phyloP scores from a whole-genome alignment of 2,329 filamentous ascomycete genomes.

The Hypoxylon sp. region DNA sequence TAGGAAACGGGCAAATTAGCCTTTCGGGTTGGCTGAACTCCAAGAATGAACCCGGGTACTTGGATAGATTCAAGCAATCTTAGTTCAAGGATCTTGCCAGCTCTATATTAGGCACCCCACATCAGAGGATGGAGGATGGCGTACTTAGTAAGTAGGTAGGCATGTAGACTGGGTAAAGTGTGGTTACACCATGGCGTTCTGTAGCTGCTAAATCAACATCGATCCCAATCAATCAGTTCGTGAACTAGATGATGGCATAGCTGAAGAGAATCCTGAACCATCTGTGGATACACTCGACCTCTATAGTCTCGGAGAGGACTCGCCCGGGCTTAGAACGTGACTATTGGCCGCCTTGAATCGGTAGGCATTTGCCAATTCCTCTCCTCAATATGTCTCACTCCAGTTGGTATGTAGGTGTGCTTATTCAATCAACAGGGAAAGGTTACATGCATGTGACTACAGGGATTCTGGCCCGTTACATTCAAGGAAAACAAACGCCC shows the following conservation, averaged over 20 bases:
- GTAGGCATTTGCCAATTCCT: conserved; percentile 17
- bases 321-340: conserved; percentile 10
- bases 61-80: conserved; percentile 11
- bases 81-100: conserved; percentile 10
- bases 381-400: conserved; percentile 29
- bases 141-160: no score
- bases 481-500: conserved; percentile 12
- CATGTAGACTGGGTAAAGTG: conserved; percentile 4
- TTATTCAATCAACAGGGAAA: conserved; percentile 24
- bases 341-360: conserved; percentile 10
- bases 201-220: conserved; percentile 13
- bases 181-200: conserved; percentile 29
- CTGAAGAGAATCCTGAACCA: conserved; percentile 13
- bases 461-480: conserved; percentile 18
- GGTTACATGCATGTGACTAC: conserved; percentile 30
- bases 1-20: conserved; percentile 1
- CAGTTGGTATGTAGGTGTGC: conserved; percentile 13
- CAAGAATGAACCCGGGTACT: conserved; percentile 15
- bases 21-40: conserved; percentile 2
- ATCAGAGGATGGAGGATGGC: no score
- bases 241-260: conserved; percentile 19
- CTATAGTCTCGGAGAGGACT: conserved; percentile 26
- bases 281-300: conserved; percentile 19
- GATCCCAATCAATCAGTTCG: no score
- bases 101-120: conserved; percentile 28